Conservation (phyloP, 2,329 filamentous ascomycete genomes). For the Achaetomium macrosporum region DNA sequence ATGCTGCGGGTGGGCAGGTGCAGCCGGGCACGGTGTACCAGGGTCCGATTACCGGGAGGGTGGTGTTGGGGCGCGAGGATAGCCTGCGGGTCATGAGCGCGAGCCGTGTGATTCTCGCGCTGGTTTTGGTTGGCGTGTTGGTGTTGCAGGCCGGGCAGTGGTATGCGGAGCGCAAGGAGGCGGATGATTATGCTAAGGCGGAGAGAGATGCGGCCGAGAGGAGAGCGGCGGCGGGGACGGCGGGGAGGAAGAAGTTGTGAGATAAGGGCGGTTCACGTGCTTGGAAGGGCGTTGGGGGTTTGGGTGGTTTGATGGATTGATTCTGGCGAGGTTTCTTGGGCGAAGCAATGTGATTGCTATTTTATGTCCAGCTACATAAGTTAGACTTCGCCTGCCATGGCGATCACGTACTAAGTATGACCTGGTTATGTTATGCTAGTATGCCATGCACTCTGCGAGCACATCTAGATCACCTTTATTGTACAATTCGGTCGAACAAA, state of each 20-base stretch:
- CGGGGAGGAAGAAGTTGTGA: slow-evolving; percentile 16
- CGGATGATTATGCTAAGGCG: slow-evolving; percentile 64
- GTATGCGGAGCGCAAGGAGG: slow-evolving; percentile 95
- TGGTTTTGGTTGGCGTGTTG: slow-evolving; percentile 85
- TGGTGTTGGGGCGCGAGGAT: slow-evolving; percentile 76
- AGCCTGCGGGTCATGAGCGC: slow-evolving; percentile 85
- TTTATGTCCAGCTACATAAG: too few species aligned
- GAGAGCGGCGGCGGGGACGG: slow-evolving; percentile 19
- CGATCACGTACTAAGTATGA: too few species aligned
- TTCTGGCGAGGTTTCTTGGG: neutral
- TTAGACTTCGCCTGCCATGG: too few species aligned
- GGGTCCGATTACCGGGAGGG: slow-evolving; percentile 49
- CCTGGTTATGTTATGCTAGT: too few species aligned
- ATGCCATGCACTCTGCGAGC: too few species aligned
- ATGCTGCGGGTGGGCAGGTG: slow-evolving; percentile 21
- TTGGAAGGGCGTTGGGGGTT: neutral
- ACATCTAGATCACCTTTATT: too few species aligned
- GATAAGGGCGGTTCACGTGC: neutral
- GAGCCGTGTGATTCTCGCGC: slow-evolving; percentile 90
- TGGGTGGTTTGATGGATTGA: neutral
- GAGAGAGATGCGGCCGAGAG: slow-evolving; percentile 29
- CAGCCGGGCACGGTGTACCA: slow-evolving; percentile 28
- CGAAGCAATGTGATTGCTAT: too few species aligned
- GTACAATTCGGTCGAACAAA: too few species aligned
- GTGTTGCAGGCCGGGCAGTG: slow-evolving; percentile 95